Percentiles rank a stretch among this genome's conserved stretches.
phyloP scores from a whole-genome alignment of 2,329 filamentous ascomycete genomes.

The Lithohypha guttulata region DNA sequence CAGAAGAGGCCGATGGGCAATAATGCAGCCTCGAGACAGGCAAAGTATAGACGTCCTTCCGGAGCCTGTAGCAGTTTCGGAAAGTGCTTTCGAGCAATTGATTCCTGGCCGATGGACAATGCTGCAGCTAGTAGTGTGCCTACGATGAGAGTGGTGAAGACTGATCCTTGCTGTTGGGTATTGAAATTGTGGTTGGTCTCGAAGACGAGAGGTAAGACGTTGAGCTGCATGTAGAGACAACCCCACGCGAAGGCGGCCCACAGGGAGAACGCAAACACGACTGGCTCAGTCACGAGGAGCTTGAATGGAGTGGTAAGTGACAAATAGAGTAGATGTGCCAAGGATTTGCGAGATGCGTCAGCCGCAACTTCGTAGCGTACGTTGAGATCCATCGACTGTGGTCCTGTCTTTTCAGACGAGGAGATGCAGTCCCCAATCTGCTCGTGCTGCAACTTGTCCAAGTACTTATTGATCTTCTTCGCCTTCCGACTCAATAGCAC shows the following conservation, averaged over 20 bases:
- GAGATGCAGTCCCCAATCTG: no score
- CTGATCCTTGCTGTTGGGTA: constrained; percentile 54
- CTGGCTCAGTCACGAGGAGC: constrained; percentile 52
- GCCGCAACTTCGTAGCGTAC: constrained; percentile 19
- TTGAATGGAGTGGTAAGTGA: constrained; percentile 26
- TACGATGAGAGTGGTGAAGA: constrained; percentile 64
- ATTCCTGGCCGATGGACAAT: constrained; percentile 61
- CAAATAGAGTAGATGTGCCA: constrained; percentile 19
- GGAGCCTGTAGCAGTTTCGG: constrained; percentile 40
- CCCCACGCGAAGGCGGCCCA: constrained; percentile 91
- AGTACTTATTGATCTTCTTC: constrained; percentile 63
- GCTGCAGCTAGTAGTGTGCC: constrained; percentile 56
- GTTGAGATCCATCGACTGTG: constrained; percentile 27
- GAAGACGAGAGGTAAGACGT: constrained; percentile 71
- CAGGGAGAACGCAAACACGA: constrained; percentile 63
- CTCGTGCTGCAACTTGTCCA: constrained; percentile 46
- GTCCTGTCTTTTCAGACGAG: constrained; percentile 25
- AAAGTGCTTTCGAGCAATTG: constrained; percentile 13
- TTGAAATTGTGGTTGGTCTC: constrained; percentile 55
- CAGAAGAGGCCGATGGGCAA: constrained; percentile 73
- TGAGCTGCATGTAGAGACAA: constrained; percentile 74
- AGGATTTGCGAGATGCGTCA: constrained; percentile 15
- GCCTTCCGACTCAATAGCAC: constrained; percentile 72
- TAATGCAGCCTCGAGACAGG: constrained; percentile 62
- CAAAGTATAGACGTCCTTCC: constrained; percentile 72